These are phyloP conservation scores for Emydomyces testavorans DNA, from an alignment of 2,329 filamentous ascomycete species.

Conservation along the genomic window DNA sequence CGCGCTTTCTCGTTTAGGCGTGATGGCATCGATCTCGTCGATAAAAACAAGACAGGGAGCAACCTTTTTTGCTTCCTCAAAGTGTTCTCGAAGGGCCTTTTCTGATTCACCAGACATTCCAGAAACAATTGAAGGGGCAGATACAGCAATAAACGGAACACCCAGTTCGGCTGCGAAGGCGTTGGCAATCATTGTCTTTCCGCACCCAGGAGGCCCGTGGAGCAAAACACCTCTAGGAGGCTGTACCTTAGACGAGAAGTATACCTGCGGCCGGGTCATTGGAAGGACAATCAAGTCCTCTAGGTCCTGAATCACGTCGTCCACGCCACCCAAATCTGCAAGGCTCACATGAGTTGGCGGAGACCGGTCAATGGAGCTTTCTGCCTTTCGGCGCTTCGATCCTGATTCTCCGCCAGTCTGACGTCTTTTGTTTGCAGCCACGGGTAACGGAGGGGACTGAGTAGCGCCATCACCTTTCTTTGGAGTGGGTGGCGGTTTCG, in stretches of 20 bases:
- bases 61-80: conserved; percentile 74
- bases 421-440: conserved; percentile 42
- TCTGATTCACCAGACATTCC: conserved; percentile 85
- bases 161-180: conserved; percentile 65
- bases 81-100: conserved; percentile 71
- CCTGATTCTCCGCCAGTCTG: conserved; percentile 55
- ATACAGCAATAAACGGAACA: conserved; percentile 69
- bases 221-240: conserved; percentile 64
- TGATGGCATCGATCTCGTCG: conserved; percentile 84
- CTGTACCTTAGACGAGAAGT: conserved; percentile 53
- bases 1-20: conserved; percentile 69
- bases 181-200: conserved; percentile 74
- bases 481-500: conserved; percentile 17
- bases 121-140: conserved; percentile 67
- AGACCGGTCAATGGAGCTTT: conserved; percentile 47
- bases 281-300: conserved; percentile 62
- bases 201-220: conserved; percentile 74
- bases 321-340: conserved; percentile 64
- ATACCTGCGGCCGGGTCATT: conserved; percentile 56
- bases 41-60: conserved; percentile 87
- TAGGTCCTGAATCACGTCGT: conserved; percentile 57
- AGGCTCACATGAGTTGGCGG: conserved; percentile 58
- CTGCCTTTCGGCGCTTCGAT: conserved; percentile 52
- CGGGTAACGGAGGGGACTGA: conserved; percentile 21
- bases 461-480: conserved; percentile 23